phyloP scores from a whole-genome alignment of 108 stramenopile species.

The Nitzschia sp. region DNA sequence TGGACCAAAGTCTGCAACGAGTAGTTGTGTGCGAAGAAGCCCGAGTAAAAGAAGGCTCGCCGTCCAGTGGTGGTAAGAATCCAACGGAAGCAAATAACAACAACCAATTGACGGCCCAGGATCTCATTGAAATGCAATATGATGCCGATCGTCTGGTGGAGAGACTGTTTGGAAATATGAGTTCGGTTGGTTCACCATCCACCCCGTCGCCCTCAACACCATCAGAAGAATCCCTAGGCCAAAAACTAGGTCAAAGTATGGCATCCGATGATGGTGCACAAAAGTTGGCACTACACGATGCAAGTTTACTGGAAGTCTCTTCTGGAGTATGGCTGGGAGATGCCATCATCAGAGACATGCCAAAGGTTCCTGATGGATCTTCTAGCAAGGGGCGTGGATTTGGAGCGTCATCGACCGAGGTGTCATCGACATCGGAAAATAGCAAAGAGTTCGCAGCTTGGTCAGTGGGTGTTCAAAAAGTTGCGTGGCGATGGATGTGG shows the following conservation, averaged over 20 bases:
- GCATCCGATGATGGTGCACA: conserved; percentile 19
- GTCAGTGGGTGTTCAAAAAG: conserved; percentile 76
- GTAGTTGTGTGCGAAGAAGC: conserved; percentile 51
- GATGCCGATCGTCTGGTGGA: conserved; percentile 53
- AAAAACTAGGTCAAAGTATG: conserved; percentile 37
- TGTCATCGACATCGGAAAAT: conserved; percentile 7
- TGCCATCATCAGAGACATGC: conserved; percentile 61
- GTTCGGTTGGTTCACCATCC: conserved; percentile 3
- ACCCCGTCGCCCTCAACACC: background rate
- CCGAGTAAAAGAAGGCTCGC: background rate
- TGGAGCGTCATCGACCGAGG: conserved; percentile 7
- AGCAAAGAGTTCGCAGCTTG: conserved; percentile 61
- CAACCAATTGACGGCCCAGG: conserved; percentile 26
- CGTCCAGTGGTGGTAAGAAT: background rate
- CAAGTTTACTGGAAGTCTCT: conserved; percentile 58
- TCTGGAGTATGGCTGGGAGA: conserved; percentile 81
- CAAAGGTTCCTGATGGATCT: conserved; percentile 28
- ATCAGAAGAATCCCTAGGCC: conserved; percentile 10
- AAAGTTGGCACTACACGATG: conserved; percentile 39
- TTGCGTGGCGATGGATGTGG: conserved; percentile 69
- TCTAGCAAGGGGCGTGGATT: conserved; percentile 33
- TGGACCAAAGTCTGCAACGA: conserved; percentile 41
- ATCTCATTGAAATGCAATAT: conserved; percentile 47
- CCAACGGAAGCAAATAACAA: conserved; percentile 2
- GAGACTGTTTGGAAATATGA: conserved; percentile 32